Evolutionary conservation across 1,284 basidiomycete genomes (phyloP).

Genomic region (Coniferiporia weirii): DNA sequence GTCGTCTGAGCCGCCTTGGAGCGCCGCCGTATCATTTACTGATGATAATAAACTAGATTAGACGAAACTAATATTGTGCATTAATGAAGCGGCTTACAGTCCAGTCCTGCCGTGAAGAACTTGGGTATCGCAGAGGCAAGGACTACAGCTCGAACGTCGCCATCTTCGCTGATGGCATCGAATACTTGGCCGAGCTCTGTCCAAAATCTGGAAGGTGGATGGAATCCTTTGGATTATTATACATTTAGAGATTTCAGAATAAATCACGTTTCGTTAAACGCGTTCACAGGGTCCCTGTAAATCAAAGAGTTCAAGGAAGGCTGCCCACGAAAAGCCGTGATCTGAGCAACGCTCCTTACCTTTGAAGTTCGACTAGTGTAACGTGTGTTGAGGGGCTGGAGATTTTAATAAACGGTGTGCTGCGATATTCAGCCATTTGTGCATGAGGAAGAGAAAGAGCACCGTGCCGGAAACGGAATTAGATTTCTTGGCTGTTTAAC

Average conservation of each 20-base stretch:
- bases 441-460: background rate
- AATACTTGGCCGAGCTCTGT: conserved; percentile 60
- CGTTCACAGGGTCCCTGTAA: conserved; percentile 72
- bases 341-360: conserved; percentile 32
- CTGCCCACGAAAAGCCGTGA: background rate
- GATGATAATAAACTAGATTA: background rate
- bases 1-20: conserved; percentile 33
- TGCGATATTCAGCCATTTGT: background rate
- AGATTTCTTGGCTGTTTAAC: too few relatives aligned
- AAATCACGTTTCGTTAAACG: conserved; percentile 56
- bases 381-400: conserved; percentile 49
- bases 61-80: background rate
- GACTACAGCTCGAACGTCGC: conserved; percentile 65
- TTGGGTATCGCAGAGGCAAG: conserved; percentile 66
- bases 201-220: conserved; percentile 57
- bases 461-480: too few relatives aligned
- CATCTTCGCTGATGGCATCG: conserved; percentile 48
- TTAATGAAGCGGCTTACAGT: conserved; percentile 47
- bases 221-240: background rate
- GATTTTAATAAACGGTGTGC: conserved; percentile 38
- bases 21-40: conserved; percentile 23
- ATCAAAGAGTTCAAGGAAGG: background rate
- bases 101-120: conserved; percentile 77
- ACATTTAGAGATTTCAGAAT: background rate
- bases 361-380: conserved; percentile 47